Base-by-base conservation (phyloP, 192 early-diverging fungal genomes). In the Mortierella antarctica region DNA sequence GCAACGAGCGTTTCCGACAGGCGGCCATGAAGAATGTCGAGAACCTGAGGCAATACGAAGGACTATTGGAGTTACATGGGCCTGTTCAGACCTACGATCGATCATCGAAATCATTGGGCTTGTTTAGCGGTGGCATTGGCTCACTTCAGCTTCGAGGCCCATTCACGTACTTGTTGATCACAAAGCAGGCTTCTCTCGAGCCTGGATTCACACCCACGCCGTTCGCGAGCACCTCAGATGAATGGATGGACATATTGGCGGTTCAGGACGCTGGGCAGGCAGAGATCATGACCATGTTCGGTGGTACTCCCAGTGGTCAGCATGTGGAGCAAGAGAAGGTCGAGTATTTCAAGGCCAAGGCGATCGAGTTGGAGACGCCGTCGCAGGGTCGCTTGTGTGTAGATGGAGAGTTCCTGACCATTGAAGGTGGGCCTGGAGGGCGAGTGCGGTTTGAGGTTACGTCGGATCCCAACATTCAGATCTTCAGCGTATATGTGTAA, bases 171-270 rank as follows among this genome's bases (percentile, higher is more conserved):
- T 72, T 88, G 18, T 23, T 88, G 56, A 71, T 68, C 13, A 76
- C 74, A 12, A 88, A 88, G 55, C 85, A 86, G 53, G 70, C 82
- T 14, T 82, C 71, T 0, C 48, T 88, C 31, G 87, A 88, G 59
- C 85, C 82, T 9, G 87, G 87, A 15, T 88, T 88, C 48, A 81
- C 65, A 0, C 83, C 86, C 14, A 71, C 83, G 2, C 87, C 87
- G 1, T 79, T 86, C 45, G 87, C 87, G 45, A 78, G 73, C 0
- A 73, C 83, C 10, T 63, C 73, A 2, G 71, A 79, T 9, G 69
- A 82, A 2, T 84, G 83, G 66, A 78, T 88, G 63, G 87, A 88
- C 54, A 58, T 88, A 11, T 17, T 88, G 7, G 58, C 66, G 9
- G 62, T 88, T 10, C 76, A 83, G 58, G 63, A 80, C 21, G 85